phyloP scores from a whole-genome alignment of 768 basidiomycete species.

The Trametes maxima region DNA sequence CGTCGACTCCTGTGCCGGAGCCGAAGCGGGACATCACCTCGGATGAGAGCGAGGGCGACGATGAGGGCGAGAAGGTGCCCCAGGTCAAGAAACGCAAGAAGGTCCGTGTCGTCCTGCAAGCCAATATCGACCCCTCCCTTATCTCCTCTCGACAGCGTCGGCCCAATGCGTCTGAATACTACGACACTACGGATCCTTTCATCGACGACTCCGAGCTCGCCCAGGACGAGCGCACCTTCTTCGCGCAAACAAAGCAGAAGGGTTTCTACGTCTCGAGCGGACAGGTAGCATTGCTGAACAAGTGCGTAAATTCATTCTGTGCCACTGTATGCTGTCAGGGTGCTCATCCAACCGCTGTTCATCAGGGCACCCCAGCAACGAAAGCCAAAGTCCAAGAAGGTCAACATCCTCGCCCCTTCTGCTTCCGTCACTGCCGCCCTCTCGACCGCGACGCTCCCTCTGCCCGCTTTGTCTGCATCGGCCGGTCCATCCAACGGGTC shows the following conservation, averaged over 20 bases:
- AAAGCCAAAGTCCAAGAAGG: conserved; percentile 71
- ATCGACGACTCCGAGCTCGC: conserved; percentile 97
- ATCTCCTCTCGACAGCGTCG: conserved; percentile 36
- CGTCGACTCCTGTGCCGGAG: conserved; percentile 53
- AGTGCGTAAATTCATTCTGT: conserved; percentile 39
- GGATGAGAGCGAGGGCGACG: conserved; percentile 52
- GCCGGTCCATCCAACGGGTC: conserved; percentile 4
- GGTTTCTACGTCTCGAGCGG: conserved; percentile 93
- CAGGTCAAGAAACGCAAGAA: conserved; percentile 35
- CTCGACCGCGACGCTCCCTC: conserved; percentile 24
- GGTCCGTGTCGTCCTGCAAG: conserved; percentile 22
- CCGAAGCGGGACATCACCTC: conserved; percentile 50
- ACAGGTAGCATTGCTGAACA: conserved; percentile 84
- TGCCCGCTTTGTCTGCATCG: conserved; percentile 10
- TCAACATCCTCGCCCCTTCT: conserved; percentile 35
- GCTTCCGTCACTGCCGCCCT: conserved; percentile 33
- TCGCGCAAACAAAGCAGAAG: conserved; percentile 89
- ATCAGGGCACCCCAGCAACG: conserved; percentile 52
- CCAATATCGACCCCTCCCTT: conserved; percentile 9
- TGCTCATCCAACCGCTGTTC: not conserved
- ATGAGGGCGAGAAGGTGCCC: conserved; percentile 37
- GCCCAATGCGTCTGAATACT: conserved; percentile 73
- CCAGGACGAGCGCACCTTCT: conserved; percentile 87
- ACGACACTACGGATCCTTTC: conserved; percentile 91
- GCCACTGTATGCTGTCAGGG: not conserved